A percentile compares a stretch with the other conserved stretches of the same genome.
Evolutionary conservation across 2,329 filamentous ascomycete genomes (phyloP).

Genomic region (Basipetospora chlamydospora): DNA sequence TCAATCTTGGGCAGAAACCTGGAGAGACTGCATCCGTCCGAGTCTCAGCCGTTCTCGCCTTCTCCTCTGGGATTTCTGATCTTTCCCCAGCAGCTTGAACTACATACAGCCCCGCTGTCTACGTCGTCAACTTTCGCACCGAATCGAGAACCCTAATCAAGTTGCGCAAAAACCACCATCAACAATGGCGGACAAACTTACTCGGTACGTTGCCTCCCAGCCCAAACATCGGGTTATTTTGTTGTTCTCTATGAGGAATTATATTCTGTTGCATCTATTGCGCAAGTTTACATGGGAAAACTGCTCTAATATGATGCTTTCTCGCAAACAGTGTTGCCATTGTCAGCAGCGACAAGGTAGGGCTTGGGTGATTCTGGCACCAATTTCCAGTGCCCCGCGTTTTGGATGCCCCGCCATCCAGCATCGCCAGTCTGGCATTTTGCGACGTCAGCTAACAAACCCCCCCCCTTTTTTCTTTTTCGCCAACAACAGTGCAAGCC

Average conservation of each 20-base stretch:
- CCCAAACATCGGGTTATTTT: no score
- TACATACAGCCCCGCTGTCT: not conserved
- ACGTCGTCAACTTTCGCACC: not conserved
- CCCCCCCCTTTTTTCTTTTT: constrained; percentile 16
- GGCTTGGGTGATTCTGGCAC: not conserved
- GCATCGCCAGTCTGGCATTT: not conserved
- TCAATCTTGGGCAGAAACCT: no score
- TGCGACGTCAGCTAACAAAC: constrained; percentile 19
- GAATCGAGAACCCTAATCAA: constrained; percentile 3
- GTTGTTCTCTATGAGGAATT: no score
- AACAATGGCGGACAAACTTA: constrained; percentile 85
- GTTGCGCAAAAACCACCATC: not conserved
- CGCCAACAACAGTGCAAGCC: constrained; percentile 57
- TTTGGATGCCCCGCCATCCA: constrained; percentile 4
- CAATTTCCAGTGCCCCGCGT: constrained; percentile 7
- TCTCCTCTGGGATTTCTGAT: no score
- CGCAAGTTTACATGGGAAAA: not conserved
- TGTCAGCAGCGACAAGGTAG: constrained; percentile 93
- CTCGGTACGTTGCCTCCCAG: constrained; percentile 52
- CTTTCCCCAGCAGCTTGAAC: no score
- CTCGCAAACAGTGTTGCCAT: constrained; percentile 69
- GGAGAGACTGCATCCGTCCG: not conserved
- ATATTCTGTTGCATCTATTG: no score
- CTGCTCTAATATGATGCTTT: not conserved
- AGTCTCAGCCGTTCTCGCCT: no score